Evolutionary conservation across 257 asterid genomes (phyloP).

Genomic region (Solanum dulcamara): DNA sequence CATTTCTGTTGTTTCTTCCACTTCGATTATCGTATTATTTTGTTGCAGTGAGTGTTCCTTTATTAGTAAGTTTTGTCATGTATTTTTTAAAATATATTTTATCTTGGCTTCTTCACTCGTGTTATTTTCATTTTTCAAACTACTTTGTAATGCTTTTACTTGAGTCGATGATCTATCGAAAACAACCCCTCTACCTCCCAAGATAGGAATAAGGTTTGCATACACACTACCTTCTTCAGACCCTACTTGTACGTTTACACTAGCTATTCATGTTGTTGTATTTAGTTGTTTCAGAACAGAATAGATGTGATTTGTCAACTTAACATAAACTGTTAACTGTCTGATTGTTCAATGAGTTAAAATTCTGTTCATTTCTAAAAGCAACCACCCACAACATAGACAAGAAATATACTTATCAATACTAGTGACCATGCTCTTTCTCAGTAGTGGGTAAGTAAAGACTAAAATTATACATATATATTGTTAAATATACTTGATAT

Average conservation of each 20-base stretch:
- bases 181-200: neutral
- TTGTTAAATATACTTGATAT: neutral
- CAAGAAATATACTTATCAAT: neutral
- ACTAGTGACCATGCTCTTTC: neutral
- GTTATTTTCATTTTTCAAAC: neutral
- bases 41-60: neutral
- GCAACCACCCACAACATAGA: neutral
- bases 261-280: neutral
- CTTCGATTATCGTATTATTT: neutral
- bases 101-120: neutral
- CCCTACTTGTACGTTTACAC: neutral
- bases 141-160: neutral
- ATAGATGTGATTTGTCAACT: neutral
- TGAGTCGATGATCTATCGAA: neutral
- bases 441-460: neutral
- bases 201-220: accelerated
- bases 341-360: neutral
- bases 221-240: neutral
- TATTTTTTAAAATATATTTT: neutral
- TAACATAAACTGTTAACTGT: neutral
- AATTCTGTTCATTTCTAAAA: neutral
- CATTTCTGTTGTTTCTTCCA: neutral
- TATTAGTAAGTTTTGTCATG: neutral
- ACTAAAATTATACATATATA: neutral
- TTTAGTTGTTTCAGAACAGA: neutral